Base-by-base conservation (phyloP, 225 moss, liverwort and hornwort species). In the Thuidium tamariscinum region DNA sequence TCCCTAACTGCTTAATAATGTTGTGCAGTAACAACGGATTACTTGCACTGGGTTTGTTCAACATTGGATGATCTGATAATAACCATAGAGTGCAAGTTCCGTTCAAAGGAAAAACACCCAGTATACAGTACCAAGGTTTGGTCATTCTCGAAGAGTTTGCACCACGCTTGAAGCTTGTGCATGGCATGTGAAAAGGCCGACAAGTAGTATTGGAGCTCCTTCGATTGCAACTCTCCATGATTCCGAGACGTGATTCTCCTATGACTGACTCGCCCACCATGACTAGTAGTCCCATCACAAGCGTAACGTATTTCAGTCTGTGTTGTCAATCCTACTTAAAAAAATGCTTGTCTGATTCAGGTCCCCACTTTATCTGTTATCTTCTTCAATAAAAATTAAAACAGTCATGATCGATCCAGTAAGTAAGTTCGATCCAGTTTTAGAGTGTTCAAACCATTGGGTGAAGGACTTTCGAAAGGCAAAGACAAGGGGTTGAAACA, bases 121-220 rank as follows among this genome's bases (percentile, higher is more conserved):
- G n/a, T 78, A 51, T 59, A 5, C 11, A 59, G 52, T 89, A 92
- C 92, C 92, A 82, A 77, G 80, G 84, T 75, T 89, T 89, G 88
- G 62, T 89, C 86, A 82, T 76, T 85, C 79, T 91, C 93, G 54
- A 89, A 76, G 82, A 87, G 75, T 65, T 89, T 87, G 87, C 93
- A 93, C 93, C 89, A 91, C 75, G 68, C 74, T 91, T 89, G 92
- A 80, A 92, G 89, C 74, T 89, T 92, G 76, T 87, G 80, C 88
- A 93, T 84, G 86, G 77, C 88, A 74, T 86, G 84, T 37, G 89
- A 82, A 84, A 91, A 84, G 68, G 91, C 89, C 46, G 75, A 91
- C 68, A 92, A 69, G 68, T 89, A 86, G 84, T 76, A 89, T 27
- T 84, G 77, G 23, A 91, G 86, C 84, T 92, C 91, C 61, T 46